Conservation (phyloP, 805 yeast species). For the Suhomyces sp. region DNA sequence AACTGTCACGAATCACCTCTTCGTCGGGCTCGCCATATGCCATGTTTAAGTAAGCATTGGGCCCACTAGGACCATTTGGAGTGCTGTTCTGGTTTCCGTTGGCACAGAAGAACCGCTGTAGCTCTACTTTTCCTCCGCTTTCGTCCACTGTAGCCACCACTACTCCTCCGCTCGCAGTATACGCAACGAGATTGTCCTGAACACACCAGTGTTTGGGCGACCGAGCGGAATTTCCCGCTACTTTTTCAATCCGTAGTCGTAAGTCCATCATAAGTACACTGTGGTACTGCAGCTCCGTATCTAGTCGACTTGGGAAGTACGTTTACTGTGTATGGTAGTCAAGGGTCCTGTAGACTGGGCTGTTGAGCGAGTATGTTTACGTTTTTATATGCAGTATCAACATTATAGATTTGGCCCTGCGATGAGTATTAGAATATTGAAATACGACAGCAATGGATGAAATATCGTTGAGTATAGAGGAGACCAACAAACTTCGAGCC, state of each 20-base stretch:
- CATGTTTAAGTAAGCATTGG: slow-evolving; percentile 31
- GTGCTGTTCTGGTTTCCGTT: slow-evolving; percentile 17
- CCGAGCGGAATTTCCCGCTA: slow-evolving; percentile 48
- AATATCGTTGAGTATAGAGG: slow-evolving; percentile 33
- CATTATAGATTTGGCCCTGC: not conserved
- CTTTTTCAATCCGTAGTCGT: slow-evolving; percentile 5
- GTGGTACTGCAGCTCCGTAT: not conserved
- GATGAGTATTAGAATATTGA: not conserved
- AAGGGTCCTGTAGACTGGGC: not conserved
- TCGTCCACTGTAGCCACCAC: slow-evolving; percentile 42
- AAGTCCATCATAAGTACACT: not conserved
- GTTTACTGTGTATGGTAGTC: not conserved
- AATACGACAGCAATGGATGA: slow-evolving; percentile 1
- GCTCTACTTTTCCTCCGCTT: slow-evolving; percentile 13
- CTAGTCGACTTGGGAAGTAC: not conserved
- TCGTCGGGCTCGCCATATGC: slow-evolving; percentile 9
- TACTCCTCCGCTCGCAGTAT: slow-evolving; percentile 60
- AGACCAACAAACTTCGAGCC: slow-evolving; percentile 41
- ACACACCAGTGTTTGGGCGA: slow-evolving; percentile 39
- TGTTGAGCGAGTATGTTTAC: not conserved
- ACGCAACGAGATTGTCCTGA: slow-evolving; percentile 43
- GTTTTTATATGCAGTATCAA: not conserved
- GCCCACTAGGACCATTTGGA: slow-evolving; percentile 8
- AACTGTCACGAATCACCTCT: slow-evolving; percentile 25
- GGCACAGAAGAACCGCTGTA: slow-evolving; percentile 55